These are phyloP conservation scores for Lasiosphaeriaceae sp. DNA, from an alignment of 495 filamentous ascomycete species.

Conservation along the genomic window DNA sequence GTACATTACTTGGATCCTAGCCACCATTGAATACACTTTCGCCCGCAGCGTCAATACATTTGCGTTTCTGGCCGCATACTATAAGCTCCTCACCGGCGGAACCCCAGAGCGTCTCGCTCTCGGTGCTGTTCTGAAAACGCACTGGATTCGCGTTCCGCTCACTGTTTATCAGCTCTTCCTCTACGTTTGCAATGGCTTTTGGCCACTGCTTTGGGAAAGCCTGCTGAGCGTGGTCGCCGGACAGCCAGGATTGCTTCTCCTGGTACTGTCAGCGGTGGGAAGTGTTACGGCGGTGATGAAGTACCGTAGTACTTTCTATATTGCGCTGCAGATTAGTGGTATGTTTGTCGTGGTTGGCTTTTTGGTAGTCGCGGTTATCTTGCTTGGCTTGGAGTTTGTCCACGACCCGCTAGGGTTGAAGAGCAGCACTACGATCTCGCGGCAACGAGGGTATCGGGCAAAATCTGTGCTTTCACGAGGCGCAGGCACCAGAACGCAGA, in stretches of 20 bases:
- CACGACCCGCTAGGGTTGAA: conserved; percentile 14
- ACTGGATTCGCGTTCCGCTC: conserved; percentile 10
- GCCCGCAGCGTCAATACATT: conserved; percentile 8
- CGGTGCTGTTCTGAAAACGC: not conserved
- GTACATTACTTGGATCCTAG: conserved; percentile 18
- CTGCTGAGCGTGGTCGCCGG: conserved; percentile 9
- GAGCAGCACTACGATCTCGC: conserved; percentile 1
- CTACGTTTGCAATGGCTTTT: conserved; percentile 7
- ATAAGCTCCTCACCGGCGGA: conserved; percentile 8
- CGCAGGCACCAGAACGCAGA: no score
- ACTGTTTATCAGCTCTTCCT: conserved; percentile 10
- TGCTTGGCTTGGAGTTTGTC: conserved; percentile 19
- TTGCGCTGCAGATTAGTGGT: conserved; percentile 27
- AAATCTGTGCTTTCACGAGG: no score
- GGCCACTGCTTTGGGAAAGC: conserved; percentile 9
- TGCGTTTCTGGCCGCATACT: conserved; percentile 16
- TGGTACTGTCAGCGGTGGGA: not conserved
- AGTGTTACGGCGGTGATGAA: conserved; percentile 14
- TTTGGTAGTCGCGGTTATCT: not conserved
- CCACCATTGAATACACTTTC: conserved; percentile 20
- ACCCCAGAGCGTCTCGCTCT: conserved; percentile 12
- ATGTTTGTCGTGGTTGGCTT: conserved; percentile 22
- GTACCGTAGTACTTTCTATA: conserved; percentile 24
- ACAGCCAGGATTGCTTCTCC: conserved; percentile 16
- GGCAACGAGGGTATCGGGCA: no score